Evolutionary conservation across 306 rosid genomes (phyloP), one percentile per base, ranked within the genome.

Genomic region (Hippophae gyantsensis): DNA sequence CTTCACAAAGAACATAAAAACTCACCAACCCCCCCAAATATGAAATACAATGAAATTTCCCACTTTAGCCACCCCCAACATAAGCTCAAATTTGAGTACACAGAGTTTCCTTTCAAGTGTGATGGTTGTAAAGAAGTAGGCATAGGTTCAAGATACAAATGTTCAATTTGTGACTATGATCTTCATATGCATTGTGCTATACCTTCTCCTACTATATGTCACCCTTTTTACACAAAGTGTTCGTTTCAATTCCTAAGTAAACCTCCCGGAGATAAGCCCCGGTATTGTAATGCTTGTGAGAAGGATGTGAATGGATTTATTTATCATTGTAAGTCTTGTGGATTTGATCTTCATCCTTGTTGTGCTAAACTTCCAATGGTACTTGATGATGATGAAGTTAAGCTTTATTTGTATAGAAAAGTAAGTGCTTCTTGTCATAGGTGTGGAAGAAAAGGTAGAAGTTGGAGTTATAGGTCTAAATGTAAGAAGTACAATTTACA

Each of bases 91-190:
- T 92, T 85, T 9, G 96, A 88, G 60, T 74, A 78, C 78, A 55
- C 79, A 1, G 95, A 85, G 49, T 74, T 71, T 57, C 96, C 99
- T 0, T 92, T 87, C 89, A 92, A 87, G 71, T 92, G 99, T 13
- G 96, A 92, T 3, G 99, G 99, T 0, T 92, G 99, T 83, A 87
- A 85, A 42, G 99, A 92, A 72, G 68, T 78, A 0, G 99, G 99
- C 27, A 92, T 92, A 5, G 99, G 99, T 0, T 87, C 95, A 0
- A 72, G 82, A 44, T 92, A 92, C 82, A 85, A 74, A 71, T 92
- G 99, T 62, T 9, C 69, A 12, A 43, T 23, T 3, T 92, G 99
- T 10, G 88, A 92, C 74, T 92, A 68, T 50, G 99, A 92, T 23
- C 96, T 92, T 57, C 99, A 92, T 77, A 64, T 69, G 78, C 93